phyloP scores from a whole-genome alignment of 768 basidiomycete genomes.

The Kwoniella shandongensis region DNA sequence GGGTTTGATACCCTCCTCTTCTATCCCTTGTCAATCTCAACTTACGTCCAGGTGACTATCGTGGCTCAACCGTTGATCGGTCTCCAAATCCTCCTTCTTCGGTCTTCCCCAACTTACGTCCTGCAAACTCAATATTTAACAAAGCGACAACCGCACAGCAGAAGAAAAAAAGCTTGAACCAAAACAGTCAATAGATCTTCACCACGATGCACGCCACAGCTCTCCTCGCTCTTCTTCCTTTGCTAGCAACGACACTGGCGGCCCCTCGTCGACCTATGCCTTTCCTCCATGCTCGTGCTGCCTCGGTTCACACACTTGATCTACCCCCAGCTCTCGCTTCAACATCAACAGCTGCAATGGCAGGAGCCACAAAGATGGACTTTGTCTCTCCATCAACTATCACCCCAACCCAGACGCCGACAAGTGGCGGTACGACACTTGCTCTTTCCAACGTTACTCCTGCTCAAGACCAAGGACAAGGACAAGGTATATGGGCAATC shows the following conservation, averaged over 20 bases:
- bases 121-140: no score
- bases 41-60: no score
- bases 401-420: background rate
- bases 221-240: conserved; percentile 14
- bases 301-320: background rate
- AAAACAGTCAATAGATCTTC: background rate
- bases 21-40: no score
- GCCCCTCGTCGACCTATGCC: conserved; percentile 7
- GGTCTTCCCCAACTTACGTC: no score
- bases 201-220: conserved; percentile 13
- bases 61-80: no score
- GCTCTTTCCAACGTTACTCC: no score
- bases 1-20: no score
- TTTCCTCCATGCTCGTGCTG: background rate
- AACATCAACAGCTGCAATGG: background rate
- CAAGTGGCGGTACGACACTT: no score
- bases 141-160: background rate
- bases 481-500: conserved; percentile 1
- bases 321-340: conserved; percentile 12
- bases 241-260: conserved; percentile 1
- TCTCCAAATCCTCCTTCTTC: no score
- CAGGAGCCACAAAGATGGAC: no score
- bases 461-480: background rate
- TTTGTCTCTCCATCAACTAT: background rate
- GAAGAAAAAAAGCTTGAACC: background rate